Percentiles rank a stretch among this genome's conserved stretches.
phyloP scores from a whole-genome alignment of 164 flowering plant genomes.

The Magnolia sinica region DNA sequence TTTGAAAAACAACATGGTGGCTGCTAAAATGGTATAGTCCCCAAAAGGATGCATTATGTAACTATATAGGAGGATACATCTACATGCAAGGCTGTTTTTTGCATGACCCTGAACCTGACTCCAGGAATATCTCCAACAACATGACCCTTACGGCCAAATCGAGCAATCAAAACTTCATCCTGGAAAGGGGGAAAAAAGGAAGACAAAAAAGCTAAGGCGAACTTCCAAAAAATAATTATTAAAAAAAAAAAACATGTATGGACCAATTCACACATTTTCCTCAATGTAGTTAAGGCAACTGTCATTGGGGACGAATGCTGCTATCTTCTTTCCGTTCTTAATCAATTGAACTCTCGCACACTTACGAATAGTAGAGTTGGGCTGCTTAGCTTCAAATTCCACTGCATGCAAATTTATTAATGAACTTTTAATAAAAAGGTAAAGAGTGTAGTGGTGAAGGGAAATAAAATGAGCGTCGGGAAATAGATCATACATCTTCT shows the following conservation, averaged over 20 bases:
- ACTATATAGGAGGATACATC: no score
- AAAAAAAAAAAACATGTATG: not conserved
- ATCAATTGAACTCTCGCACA: conserved; percentile 65
- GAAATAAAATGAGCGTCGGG: not conserved
- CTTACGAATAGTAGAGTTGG: conserved; percentile 63
- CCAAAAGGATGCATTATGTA: no score
- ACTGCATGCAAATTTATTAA: conserved; percentile 21
- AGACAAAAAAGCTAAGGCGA: not conserved
- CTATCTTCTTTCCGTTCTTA: conserved; percentile 67
- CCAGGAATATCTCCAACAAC: conserved; percentile 73
- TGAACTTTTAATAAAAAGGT: not conserved
- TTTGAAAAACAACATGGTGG: no score
- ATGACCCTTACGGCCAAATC: conserved; percentile 65
- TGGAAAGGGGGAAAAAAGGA: conserved; percentile 7
- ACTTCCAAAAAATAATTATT: not conserved
- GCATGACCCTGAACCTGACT: conserved; percentile 51
- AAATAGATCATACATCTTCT: conserved; percentile 43
- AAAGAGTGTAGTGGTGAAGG: not conserved
- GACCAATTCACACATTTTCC: conserved; percentile 41
- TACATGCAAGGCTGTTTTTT: no score
- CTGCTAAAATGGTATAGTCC: no score
- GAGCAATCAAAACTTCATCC: conserved; percentile 68
- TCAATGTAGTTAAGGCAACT: conserved; percentile 64
- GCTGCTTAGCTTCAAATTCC: conserved; percentile 71
- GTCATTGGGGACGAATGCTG: conserved; percentile 65